These are phyloP conservation scores for Ophiorrhiza pumila DNA, from an alignment of 257 asterid species.

Conservation along the genomic window DNA sequence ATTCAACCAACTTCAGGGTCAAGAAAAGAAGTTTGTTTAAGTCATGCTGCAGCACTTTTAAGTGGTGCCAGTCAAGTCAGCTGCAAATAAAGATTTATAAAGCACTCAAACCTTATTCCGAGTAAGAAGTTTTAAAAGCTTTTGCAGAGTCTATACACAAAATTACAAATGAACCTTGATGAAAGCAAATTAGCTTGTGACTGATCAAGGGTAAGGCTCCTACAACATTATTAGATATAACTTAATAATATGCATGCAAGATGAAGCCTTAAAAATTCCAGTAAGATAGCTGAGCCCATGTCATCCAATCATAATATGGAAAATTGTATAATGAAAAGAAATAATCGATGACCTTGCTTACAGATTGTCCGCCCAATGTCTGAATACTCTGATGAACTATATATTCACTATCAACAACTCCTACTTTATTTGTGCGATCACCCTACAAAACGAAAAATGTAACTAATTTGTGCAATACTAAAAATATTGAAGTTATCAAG, in stretches of 20 bases:
- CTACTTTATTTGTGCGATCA: conserved; percentile 80
- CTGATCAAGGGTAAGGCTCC: not conserved
- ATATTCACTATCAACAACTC: conserved; percentile 92
- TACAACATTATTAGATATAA: not conserved
- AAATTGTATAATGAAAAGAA: not conserved
- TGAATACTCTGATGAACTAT: conserved; percentile 96
- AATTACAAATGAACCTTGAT: not conserved
- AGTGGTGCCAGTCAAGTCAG: not conserved
- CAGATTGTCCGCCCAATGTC: conserved; percentile 86
- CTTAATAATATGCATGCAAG: not conserved
- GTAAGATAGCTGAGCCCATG: not conserved
- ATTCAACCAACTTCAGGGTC: not conserved
- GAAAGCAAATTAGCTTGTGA: not conserved
- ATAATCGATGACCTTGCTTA: conserved; percentile 40
- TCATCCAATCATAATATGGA: not conserved
- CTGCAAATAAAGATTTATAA: not conserved
- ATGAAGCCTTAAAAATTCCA: not conserved
- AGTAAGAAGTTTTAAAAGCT: not conserved
- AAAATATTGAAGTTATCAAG: not conserved
- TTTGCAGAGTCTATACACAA: not conserved
- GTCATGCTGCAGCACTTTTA: not conserved
- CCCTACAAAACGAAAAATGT: conserved; percentile 43
- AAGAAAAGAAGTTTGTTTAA: not conserved
- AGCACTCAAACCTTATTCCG: not conserved
- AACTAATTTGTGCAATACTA: not conserved